Conservation (phyloP, 2,329 filamentous ascomycete species). For the Hypoxylon sp. region DNA sequence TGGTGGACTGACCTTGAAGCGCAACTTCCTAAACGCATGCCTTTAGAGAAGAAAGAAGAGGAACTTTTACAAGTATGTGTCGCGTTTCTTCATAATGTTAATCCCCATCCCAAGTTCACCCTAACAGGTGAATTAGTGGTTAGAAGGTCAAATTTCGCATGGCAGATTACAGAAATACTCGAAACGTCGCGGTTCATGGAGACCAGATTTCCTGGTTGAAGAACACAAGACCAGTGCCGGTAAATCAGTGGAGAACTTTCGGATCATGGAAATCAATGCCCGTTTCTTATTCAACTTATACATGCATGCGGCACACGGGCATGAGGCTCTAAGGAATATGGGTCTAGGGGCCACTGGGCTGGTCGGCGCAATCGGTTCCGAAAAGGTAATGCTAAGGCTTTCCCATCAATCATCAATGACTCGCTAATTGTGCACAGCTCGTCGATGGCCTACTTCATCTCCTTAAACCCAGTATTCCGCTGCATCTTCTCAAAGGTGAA, state of each 20-base stretch:
- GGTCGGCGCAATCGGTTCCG: neutral
- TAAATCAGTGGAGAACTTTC: neutral
- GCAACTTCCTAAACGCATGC: slow-evolving; percentile 17
- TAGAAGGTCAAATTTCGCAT: slow-evolving; percentile 2
- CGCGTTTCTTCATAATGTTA: too few relatives aligned
- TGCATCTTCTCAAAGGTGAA: slow-evolving; percentile 18
- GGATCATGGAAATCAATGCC: slow-evolving; percentile 18
- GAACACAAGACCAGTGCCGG: neutral
- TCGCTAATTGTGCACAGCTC: slow-evolving; percentile 5
- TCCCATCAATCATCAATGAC: neutral
- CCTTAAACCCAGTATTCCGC: neutral
- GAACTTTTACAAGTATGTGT: neutral
- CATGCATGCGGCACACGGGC: slow-evolving; percentile 7
- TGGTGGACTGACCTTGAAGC: slow-evolving; percentile 15
- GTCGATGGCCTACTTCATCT: neutral
- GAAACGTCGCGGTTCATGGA: slow-evolving; percentile 9
- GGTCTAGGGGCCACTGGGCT: neutral
- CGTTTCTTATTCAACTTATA: slow-evolving; percentile 13
- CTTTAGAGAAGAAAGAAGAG: slow-evolving; percentile 14
- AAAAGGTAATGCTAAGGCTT: neutral
- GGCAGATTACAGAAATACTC: neutral
- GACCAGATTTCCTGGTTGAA: slow-evolving; percentile 13
- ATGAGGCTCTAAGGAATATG: slow-evolving; percentile 3
- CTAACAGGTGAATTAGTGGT: slow-evolving; percentile 6
- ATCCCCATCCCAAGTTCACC: neutral